Percentiles rank a stretch among this genome's conserved stretches.
These are phyloP conservation scores for Teunomyces gatunensis DNA, from an alignment of 805 yeast species.

Conservation along the genomic window DNA sequence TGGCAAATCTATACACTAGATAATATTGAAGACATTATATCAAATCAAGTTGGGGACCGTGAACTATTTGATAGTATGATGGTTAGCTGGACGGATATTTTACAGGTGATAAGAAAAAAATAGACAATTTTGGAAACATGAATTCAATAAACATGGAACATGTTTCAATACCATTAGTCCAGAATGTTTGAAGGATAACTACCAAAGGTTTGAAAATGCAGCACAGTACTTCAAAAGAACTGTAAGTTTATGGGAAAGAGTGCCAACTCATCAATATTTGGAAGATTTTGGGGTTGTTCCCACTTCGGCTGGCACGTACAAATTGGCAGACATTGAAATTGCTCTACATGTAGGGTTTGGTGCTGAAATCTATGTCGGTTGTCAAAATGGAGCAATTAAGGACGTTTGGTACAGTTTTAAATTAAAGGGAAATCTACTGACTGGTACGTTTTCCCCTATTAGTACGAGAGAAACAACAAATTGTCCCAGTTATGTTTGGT, in stretches of 20 bases:
- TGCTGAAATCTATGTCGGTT: slow-evolving; percentile 56
- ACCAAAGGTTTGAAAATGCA: slow-evolving; percentile 42
- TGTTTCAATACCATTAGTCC: slow-evolving; percentile 80
- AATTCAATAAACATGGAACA: slow-evolving; percentile 90
- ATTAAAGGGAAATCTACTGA: slow-evolving; percentile 14
- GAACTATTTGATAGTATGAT: slow-evolving; percentile 58
- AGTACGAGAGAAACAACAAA: slow-evolving; percentile 2
- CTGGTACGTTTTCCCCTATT: slow-evolving; percentile 4
- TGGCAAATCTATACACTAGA: slow-evolving; percentile 35
- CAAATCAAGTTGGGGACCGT: slow-evolving; percentile 38
- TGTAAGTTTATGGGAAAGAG: slow-evolving; percentile 50
- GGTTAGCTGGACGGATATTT: slow-evolving; percentile 66
- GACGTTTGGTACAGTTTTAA: slow-evolving; percentile 22
- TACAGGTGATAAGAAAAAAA: slow-evolving; percentile 43
- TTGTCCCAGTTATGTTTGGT: slow-evolving; percentile 5
- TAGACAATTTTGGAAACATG: slow-evolving; percentile 78
- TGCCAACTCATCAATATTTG: slow-evolving; percentile 68
- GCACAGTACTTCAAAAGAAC: slow-evolving; percentile 67
- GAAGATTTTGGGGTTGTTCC: slow-evolving; percentile 68
- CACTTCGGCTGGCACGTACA: slow-evolving; percentile 51
- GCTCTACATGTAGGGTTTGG: slow-evolving; percentile 49
- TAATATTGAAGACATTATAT: slow-evolving; percentile 37
- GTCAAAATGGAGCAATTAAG: slow-evolving; percentile 45
- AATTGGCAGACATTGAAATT: slow-evolving; percentile 49
- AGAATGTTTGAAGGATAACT: slow-evolving; percentile 52